phyloP scores from a whole-genome alignment of 2,329 filamentous ascomycete genomes.

The Fusarium xylarioides region DNA sequence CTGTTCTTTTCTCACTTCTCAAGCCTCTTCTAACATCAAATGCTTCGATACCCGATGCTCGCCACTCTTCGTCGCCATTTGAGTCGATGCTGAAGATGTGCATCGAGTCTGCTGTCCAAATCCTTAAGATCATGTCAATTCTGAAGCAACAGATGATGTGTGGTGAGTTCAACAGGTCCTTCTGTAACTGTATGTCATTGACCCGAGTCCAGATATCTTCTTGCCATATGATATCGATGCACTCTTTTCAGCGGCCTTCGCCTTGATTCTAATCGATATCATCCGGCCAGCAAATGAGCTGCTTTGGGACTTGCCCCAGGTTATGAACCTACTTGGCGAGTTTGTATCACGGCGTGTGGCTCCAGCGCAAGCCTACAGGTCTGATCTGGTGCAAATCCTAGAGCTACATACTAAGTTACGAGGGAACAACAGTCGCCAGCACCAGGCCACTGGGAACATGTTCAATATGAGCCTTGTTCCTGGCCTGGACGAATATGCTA shows the following conservation, averaged over 20 bases:
- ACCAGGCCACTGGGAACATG: neutral
- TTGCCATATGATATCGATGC: slow-evolving; percentile 34
- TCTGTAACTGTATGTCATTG: neutral
- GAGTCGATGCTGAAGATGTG: slow-evolving; percentile 36
- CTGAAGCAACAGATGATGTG: slow-evolving; percentile 35
- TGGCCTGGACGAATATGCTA: slow-evolving; percentile 14
- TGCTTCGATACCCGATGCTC: neutral
- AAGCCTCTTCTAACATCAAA: slow-evolving; percentile 14
- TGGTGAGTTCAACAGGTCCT: neutral
- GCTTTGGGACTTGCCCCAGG: slow-evolving; percentile 33
- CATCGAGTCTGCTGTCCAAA: slow-evolving; percentile 26
- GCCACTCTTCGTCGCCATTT: slow-evolving; percentile 18
- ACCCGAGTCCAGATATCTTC: slow-evolving; percentile 22
- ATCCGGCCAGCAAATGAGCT: slow-evolving; percentile 30
- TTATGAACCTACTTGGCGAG: slow-evolving; percentile 27
- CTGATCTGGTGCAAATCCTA: slow-evolving; percentile 26
- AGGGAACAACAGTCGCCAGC: neutral
- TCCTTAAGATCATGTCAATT: slow-evolving; percentile 31
- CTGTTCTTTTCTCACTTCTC: slow-evolving; percentile 32
- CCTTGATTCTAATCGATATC: slow-evolving; percentile 31
- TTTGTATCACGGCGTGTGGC: slow-evolving; percentile 29
- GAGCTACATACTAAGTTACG: slow-evolving; percentile 28
- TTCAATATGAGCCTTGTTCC: neutral
- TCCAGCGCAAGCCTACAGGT: slow-evolving; percentile 29
- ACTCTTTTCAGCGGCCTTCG: slow-evolving; percentile 31